These are phyloP conservation scores for Leucocoprinus birnbaumii DNA, from an alignment of 768 basidiomycete species.

Conservation along the genomic window DNA sequence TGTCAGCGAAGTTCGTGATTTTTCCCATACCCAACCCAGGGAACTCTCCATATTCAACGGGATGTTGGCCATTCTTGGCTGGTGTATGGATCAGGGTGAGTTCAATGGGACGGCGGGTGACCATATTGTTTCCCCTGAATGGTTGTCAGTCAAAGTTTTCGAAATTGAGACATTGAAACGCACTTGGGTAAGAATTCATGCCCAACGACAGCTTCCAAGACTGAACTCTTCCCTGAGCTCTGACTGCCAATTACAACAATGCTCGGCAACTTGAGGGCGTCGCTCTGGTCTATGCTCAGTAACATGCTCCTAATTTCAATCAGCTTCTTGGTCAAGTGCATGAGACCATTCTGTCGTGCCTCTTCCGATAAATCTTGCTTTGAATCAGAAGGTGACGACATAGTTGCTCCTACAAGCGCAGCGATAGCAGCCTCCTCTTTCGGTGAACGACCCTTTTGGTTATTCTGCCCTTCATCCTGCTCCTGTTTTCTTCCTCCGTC, in stretches of 20 bases:
- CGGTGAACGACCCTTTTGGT: slow-evolving; percentile 43
- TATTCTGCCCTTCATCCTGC: slow-evolving; percentile 24
- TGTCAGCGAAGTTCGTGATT: slow-evolving; percentile 86
- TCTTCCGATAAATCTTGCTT: slow-evolving; percentile 39
- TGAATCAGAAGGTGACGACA: slow-evolving; percentile 73
- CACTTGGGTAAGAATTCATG: slow-evolving; percentile 98
- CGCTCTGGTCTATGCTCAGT: slow-evolving; percentile 95
- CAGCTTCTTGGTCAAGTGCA: slow-evolving; percentile 91
- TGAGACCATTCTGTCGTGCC: slow-evolving; percentile 73
- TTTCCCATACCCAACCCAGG: slow-evolving; percentile 86
- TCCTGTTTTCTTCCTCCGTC: slow-evolving; percentile 28
- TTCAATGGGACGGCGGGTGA: slow-evolving; percentile 96
- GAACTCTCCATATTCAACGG: slow-evolving; percentile 91
- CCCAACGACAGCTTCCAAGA: slow-evolving; percentile 95
- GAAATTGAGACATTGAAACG: slow-evolving; percentile 25
- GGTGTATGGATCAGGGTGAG: slow-evolving; percentile 95
- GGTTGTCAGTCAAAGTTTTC: slow-evolving; percentile 2
- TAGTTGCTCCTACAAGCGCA: slow-evolving; percentile 71
- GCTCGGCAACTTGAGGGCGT: slow-evolving; percentile 90
- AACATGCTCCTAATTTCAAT: slow-evolving; percentile 96
- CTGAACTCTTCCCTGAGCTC: slow-evolving; percentile 97
- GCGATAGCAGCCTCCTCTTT: slow-evolving; percentile 67
- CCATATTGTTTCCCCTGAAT: slow-evolving; percentile 95
- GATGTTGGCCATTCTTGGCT: slow-evolving; percentile 45
- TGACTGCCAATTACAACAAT: slow-evolving; percentile 99